phyloP scores from a whole-genome alignment of 129 eudicot species.

The Glebionis coronaria region DNA sequence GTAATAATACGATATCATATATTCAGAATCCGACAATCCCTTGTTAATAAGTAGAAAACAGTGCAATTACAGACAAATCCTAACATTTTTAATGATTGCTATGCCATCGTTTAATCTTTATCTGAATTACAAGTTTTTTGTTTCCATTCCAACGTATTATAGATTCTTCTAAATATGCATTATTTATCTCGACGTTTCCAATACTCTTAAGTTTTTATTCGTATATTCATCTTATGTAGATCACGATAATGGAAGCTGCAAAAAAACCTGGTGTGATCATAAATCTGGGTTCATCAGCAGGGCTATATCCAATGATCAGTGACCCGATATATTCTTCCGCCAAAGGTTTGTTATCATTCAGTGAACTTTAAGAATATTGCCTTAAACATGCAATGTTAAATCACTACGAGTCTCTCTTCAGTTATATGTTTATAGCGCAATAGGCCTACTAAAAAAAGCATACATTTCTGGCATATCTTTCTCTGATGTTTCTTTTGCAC shows the following conservation, averaged over 20 bases:
- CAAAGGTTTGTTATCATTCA: constrained; percentile 55
- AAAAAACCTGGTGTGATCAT: constrained; percentile 73
- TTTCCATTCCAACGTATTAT: no score
- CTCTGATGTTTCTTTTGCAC: constrained; percentile 1
- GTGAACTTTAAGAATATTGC: background rate
- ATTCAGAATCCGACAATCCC: no score
- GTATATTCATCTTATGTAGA: constrained; percentile 32
- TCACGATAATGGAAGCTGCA: constrained; percentile 69
- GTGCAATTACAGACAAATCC: no score
- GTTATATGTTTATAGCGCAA: no score
- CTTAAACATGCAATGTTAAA: background rate
- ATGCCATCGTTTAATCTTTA: background rate
- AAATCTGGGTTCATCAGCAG: constrained; percentile 83
- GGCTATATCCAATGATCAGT: constrained; percentile 67
- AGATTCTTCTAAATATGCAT: no score
- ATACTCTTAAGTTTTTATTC: background rate
- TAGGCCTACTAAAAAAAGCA: no score
- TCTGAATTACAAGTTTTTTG: background rate
- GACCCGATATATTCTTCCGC: constrained; percentile 86
- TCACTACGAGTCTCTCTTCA: background rate
- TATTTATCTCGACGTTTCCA: background rate
- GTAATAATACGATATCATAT: background rate
- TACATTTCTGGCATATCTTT: background rate
- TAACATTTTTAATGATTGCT: no score
- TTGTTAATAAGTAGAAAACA: no score